phyloP scores from a whole-genome alignment of 2,329 filamentous ascomycete genomes.

The Apiospora kogelbergensis region DNA sequence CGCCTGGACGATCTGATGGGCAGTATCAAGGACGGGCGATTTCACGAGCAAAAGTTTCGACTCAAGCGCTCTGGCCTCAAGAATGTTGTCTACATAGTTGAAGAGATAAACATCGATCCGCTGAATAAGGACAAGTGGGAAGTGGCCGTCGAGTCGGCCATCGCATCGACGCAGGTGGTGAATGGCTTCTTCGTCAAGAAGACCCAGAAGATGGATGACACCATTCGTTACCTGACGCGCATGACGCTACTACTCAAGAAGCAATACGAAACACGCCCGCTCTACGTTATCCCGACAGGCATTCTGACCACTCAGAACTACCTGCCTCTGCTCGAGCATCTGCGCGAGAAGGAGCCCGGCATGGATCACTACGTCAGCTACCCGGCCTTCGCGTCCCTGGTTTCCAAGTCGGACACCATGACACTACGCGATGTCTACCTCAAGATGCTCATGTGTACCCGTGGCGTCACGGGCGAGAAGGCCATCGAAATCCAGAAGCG shows the following conservation, averaged over 20 bases:
- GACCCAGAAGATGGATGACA: conserved; percentile 74
- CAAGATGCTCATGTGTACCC: conserved; percentile 84
- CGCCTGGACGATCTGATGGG: conserved; percentile 76
- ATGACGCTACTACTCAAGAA: conserved; percentile 69
- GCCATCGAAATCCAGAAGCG: conserved; percentile 75
- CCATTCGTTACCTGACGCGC: conserved; percentile 70
- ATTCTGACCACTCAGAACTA: conserved; percentile 66
- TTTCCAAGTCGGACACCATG: conserved; percentile 73
- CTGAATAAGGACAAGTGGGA: conserved; percentile 56
- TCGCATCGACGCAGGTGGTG: conserved; percentile 75
- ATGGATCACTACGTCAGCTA: conserved; percentile 65
- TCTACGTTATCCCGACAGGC: conserved; percentile 66
- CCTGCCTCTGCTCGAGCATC: conserved; percentile 59
- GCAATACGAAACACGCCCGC: conserved; percentile 58
- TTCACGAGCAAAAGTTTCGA: conserved; percentile 83
- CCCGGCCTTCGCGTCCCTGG: conserved; percentile 67
- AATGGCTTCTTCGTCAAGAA: conserved; percentile 78
- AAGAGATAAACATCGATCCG: conserved; percentile 65
- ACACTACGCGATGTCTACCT: conserved; percentile 74
- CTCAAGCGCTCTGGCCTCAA: conserved; percentile 70
- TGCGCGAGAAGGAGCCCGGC: conserved; percentile 52
- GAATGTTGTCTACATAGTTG: conserved; percentile 77
- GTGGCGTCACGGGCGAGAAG: conserved; percentile 73
- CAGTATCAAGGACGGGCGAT: conserved; percentile 80
- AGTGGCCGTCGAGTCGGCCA: conserved; percentile 69